phyloP scores from a whole-genome alignment of 2,329 filamentous ascomycete species.

The Beauveria australis region DNA sequence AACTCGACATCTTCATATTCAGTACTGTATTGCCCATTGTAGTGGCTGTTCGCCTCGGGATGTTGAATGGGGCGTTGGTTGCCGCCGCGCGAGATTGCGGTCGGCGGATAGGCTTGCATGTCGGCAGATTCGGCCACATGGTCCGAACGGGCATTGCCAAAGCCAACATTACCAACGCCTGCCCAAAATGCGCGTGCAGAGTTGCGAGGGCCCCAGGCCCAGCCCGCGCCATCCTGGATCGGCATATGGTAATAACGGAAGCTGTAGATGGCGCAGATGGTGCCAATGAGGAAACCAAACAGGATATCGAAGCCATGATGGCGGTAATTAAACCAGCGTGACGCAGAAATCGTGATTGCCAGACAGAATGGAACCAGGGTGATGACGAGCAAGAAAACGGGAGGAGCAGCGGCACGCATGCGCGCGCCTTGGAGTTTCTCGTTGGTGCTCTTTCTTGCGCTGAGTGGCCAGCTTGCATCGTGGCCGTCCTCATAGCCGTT shows the following conservation, averaged over 20 bases:
- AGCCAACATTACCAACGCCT: constrained; percentile 56
- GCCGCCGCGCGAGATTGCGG: constrained; percentile 6
- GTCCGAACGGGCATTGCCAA: constrained; percentile 33
- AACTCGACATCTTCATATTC: constrained; percentile 25
- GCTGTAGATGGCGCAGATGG: constrained; percentile 59
- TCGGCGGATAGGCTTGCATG: constrained; percentile 6
- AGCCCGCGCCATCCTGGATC: constrained; percentile 65
- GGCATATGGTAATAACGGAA: constrained; percentile 85
- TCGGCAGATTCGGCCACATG: constrained; percentile 21
- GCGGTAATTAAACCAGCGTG: constrained; percentile 79
- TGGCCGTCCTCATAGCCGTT: constrained; percentile 26
- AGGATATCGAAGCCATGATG: constrained; percentile 92
- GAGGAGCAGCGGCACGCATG: constrained; percentile 71
- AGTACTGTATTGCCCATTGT: background rate
- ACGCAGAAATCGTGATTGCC: constrained; percentile 75
- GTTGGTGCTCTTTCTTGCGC: constrained; percentile 22
- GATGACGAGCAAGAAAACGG: constrained; percentile 65
- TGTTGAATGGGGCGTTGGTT: constrained; percentile 12
- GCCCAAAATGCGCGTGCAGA: constrained; percentile 69
- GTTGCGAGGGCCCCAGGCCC: constrained; percentile 79
- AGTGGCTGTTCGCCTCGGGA: background rate
- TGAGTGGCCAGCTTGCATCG: constrained; percentile 17
- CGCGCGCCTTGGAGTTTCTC: constrained; percentile 36
- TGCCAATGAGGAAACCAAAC: constrained; percentile 73
- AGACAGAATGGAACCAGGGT: constrained; percentile 63